phyloP scores from a whole-genome alignment of 768 basidiomycete species.

The Hericium coralloides region DNA sequence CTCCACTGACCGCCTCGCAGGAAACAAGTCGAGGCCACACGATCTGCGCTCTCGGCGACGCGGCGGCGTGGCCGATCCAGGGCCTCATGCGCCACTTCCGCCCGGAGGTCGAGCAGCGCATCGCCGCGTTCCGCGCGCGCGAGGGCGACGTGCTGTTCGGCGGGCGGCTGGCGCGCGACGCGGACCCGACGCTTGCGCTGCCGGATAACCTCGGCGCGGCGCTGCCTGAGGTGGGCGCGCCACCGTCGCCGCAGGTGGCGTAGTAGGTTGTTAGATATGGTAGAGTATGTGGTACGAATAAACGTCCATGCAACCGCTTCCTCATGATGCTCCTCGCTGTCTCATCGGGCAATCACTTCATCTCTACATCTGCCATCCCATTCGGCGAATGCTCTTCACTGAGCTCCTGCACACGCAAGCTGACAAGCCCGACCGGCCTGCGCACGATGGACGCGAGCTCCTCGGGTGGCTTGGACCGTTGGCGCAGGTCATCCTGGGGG shows the following conservation, averaged over 20 bases:
- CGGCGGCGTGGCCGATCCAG: slow-evolving; percentile 98
- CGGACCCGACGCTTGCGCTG: slow-evolving; percentile 61
- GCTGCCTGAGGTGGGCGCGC: slow-evolving; percentile 30
- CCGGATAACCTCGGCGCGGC: slow-evolving; percentile 65
- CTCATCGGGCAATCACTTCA: too few species aligned
- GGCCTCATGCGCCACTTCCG: slow-evolving; percentile 97
- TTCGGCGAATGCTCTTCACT: too few species aligned
- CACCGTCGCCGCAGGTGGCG: not conserved
- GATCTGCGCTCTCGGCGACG: slow-evolving; percentile 94
- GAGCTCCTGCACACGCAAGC: too few species aligned
- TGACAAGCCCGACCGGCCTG: too few species aligned
- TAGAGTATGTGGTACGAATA: too few species aligned
- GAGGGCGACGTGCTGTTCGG: slow-evolving; percentile 87
- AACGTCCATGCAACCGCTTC: too few species aligned
- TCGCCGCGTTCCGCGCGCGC: slow-evolving; percentile 61
- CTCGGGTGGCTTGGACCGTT: too few species aligned
- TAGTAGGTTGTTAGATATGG: too few species aligned
- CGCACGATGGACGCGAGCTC: too few species aligned
- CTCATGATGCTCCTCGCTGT: too few species aligned
- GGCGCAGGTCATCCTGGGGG: too few species aligned
- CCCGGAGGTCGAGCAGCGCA: slow-evolving; percentile 87
- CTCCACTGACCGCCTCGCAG: slow-evolving; percentile 28
- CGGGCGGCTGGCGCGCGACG: slow-evolving; percentile 59
- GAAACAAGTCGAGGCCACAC: slow-evolving; percentile 97
- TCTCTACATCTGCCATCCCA: too few species aligned